Evolutionary conservation across 139 green algal species (phyloP), one percentile per base, ranked within the genome.

Genomic region (Chlamydomonas urium): DNA sequence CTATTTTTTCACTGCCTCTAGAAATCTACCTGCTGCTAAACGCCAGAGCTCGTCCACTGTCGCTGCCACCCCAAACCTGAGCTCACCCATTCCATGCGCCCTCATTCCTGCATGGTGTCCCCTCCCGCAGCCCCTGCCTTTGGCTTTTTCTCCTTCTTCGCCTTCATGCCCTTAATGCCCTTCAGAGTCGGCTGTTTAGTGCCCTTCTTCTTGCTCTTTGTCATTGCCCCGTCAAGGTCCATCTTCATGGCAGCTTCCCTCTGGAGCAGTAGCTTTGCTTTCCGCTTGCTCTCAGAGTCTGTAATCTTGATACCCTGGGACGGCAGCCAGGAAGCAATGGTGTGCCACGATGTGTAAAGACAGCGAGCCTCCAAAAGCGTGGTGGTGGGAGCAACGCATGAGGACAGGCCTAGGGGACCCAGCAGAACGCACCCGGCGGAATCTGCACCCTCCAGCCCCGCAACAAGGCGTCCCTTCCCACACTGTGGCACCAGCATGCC

Each of bases 271-370:
- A 31, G 19, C 66, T 65, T 42, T 5, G 38, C 66, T 28, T 62
- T 73, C 32, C 63, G 62, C 47, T 63, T 62, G 14, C 38, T 50
- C 5, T 73, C 66, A 4, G 45, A 65, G 47, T 73, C 66, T 8
- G 26, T 17, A 65, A 73, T 45, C 38, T 53, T 73, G 47, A 73
- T 63, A 47, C 66, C 66, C 66, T 73, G 59, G 24, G 5, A 71
- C 4, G 5, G 5, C 53, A 28, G n/a, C 10, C 42, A 50, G 14
- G 42, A 50, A 14, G 10, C 8, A 50, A 50, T 24, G 42, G 42
- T n/a, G n/a, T n/a, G n/a, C n/a, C n/a, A 50, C 10, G 14, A 50
- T 50, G 53, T 36, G 26, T 14, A 33, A 33, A 26, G 24, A 14
- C 53, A 63, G 45, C 17, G 10, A 31, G 29, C 53, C 14, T 63